Evolutionary conservation across 495 filamentous ascomycete genomes (phyloP).

Genomic region (Xylaria sp.): DNA sequence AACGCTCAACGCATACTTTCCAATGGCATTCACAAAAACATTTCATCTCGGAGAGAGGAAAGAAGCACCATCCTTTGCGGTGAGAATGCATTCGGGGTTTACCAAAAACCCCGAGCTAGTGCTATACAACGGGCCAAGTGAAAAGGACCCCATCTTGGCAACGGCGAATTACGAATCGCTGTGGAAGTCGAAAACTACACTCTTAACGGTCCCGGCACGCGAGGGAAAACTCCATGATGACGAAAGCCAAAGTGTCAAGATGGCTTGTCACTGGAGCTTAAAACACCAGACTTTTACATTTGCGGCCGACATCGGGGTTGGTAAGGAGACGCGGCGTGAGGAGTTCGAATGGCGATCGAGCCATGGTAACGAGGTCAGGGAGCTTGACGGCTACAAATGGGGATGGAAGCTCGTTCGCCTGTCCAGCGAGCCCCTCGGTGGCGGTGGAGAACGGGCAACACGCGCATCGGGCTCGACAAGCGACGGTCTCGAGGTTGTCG

Average conservation of each 20-base stretch:
- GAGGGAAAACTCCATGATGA: conserved; percentile 3
- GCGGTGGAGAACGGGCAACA: conserved; percentile 26
- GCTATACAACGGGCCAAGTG: conserved; percentile 34
- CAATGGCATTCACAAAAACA: conserved; percentile 19
- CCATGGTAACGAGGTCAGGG: conserved; percentile 33
- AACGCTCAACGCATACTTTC: conserved; percentile 36
- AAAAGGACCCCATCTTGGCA: conserved; percentile 33
- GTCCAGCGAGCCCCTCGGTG: conserved; percentile 9
- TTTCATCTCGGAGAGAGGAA: conserved; percentile 35
- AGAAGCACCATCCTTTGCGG: conserved; percentile 33
- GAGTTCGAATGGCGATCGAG: conserved; percentile 42
- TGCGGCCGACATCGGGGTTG: conserved; percentile 32
- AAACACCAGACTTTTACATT: conserved; percentile 25
- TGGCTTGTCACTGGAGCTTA: conserved; percentile 13
- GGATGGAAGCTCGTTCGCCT: conserved; percentile 42
- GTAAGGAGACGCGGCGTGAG: conserved; percentile 34
- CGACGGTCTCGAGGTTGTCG: conserved; percentile 41
- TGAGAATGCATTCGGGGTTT: conserved; percentile 25
- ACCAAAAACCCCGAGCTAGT: conserved; percentile 33
- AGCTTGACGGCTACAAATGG: conserved; percentile 27
- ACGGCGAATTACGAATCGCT: conserved; percentile 29
- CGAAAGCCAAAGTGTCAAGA: conserved; percentile 20
- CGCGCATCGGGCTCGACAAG: conserved; percentile 33
- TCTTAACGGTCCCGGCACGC: conserved; percentile 27
- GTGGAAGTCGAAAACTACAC: conserved; percentile 23